Evolutionary conservation across 2,329 filamentous ascomycete genomes (phyloP).

Genomic region (Juglanconis sp.): DNA sequence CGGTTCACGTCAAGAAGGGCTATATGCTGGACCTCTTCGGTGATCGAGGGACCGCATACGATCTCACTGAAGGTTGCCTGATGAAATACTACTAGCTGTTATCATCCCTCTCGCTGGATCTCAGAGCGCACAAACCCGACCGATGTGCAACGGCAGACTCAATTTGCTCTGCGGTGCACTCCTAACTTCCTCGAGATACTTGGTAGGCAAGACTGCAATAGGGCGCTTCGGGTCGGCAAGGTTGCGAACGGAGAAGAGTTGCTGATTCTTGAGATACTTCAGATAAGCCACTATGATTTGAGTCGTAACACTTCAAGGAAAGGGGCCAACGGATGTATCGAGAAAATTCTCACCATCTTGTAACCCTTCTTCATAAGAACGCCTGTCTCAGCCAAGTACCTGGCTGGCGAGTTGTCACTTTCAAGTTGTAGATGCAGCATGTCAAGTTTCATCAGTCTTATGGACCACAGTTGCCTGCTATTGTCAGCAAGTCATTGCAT

Average conservation of each 20-base stretch:
- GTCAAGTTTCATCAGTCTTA: too few relatives aligned
- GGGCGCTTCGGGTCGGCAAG: neutral
- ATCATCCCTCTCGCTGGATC: neutral
- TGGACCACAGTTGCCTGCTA: too few relatives aligned
- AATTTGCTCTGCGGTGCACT: slow-evolving; percentile 2
- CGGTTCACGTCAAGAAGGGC: slow-evolving; percentile 1
- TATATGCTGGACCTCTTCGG: slow-evolving; percentile 5
- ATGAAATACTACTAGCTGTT: neutral
- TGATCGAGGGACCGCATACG: neutral
- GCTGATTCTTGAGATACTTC: neutral
- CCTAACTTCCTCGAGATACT: slow-evolving; percentile 4
- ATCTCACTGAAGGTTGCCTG: neutral
- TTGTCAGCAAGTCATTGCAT: too few relatives aligned
- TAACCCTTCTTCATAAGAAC: slow-evolving; percentile 2
- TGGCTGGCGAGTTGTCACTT: too few relatives aligned
- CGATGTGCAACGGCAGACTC: slow-evolving; percentile 1
- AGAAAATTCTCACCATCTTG: neutral
- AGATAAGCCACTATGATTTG: neutral
- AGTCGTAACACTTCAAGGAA: neutral
- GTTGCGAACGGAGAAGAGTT: neutral
- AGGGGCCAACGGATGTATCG: too few relatives aligned
- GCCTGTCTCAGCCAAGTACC: neutral
- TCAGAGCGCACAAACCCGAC: neutral
- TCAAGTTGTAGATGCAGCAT: too few relatives aligned
- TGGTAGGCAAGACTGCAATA: neutral